phyloP scores from a whole-genome alignment of 192 early-diverging fungal species.

The Allomyces macrogynus region DNA sequence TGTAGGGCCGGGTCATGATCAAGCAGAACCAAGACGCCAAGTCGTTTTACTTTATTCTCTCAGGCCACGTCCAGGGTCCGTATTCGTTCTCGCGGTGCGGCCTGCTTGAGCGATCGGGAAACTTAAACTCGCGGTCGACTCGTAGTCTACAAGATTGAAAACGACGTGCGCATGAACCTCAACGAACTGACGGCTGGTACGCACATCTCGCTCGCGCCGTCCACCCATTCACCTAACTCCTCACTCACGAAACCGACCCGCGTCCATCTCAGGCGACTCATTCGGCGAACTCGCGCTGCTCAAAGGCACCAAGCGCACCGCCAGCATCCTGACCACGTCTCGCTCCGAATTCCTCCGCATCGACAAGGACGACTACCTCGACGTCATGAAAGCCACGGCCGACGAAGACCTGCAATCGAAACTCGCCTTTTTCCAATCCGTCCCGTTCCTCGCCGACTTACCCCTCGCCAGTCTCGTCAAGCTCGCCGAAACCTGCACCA shows the following conservation, averaged over 20 bases:
- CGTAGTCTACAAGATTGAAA: background rate
- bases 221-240: background rate
- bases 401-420: background rate
- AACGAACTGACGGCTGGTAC: background rate
- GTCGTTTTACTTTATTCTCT: background rate
- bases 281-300: background rate
- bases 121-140: background rate
- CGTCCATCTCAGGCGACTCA: background rate
- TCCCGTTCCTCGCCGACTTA: background rate
- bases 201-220: background rate
- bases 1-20: background rate
- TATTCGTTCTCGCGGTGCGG: too few relatives aligned
- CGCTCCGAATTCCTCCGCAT: background rate
- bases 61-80: background rate
- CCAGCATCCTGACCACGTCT: background rate
- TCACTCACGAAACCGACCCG: background rate
- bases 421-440: background rate
- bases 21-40: background rate
- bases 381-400: background rate
- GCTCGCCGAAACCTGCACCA: background rate
- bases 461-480: background rate
- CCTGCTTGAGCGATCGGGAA: too few relatives aligned
- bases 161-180: background rate
- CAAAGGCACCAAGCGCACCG: background rate
- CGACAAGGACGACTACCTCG: background rate